Percentiles rank a stretch among this genome's conserved stretches.
Conservation (phyloP, 1,284 basidiomycete genomes). For the Cryptococcus sp. region DNA sequence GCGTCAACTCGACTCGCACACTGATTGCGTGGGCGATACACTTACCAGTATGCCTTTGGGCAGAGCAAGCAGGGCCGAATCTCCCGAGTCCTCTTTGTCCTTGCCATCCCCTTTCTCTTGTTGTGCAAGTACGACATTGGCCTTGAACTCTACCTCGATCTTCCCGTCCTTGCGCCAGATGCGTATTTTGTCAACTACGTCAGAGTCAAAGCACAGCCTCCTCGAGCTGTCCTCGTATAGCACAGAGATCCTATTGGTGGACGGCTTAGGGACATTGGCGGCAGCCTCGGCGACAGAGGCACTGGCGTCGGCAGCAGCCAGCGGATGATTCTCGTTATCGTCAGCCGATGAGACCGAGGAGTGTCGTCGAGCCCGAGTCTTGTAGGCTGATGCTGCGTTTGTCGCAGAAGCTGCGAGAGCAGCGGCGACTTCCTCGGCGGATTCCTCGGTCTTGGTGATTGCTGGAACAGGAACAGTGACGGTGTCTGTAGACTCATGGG, state of each 20-base stretch:
- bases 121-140: slow-evolving; percentile 51
- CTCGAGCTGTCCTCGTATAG: slow-evolving; percentile 86
- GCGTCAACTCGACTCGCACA: not conserved
- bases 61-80: slow-evolving; percentile 19
- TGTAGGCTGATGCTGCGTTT: slow-evolving; percentile 37
- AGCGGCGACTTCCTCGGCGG: slow-evolving; percentile 25
- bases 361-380: slow-evolving; percentile 28
- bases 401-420: slow-evolving; percentile 32
- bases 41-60: slow-evolving; percentile 53
- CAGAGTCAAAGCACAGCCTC: slow-evolving; percentile 84
- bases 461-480: not conserved
- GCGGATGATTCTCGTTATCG: slow-evolving; percentile 16
- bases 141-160: slow-evolving; percentile 77
- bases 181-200: slow-evolving; percentile 75
- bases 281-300: not conserved
- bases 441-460: slow-evolving; percentile 14
- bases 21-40: slow-evolving; percentile 2
- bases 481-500: slow-evolving; percentile 1
- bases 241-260: slow-evolving; percentile 44
- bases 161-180: slow-evolving; percentile 79
- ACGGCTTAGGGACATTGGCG: slow-evolving; percentile 12
- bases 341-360: slow-evolving; percentile 27
- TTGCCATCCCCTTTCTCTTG: slow-evolving; percentile 12
- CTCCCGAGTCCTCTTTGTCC: slow-evolving; percentile 13
- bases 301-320: not conserved